Evolutionary conservation across 179 eudicot species (phyloP).

Genomic region (Heliamphora ciliata): DNA sequence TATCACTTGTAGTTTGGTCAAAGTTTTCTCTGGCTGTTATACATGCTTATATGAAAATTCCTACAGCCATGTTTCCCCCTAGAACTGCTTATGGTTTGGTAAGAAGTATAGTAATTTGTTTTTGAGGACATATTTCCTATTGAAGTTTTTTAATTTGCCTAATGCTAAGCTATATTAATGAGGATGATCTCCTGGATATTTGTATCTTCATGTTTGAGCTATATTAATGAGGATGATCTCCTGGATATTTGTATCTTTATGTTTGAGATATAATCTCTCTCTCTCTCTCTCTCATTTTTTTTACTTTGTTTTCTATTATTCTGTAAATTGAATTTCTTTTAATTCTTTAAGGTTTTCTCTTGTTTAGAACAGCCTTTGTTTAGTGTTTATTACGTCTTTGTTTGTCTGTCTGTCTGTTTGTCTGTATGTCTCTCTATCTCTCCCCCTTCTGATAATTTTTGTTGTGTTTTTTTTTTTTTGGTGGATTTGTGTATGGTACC

Average conservation of each 20-base stretch:
- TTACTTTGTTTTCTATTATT: not conserved
- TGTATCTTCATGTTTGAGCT: no score
- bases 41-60: not conserved
- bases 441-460: not conserved
- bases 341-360: not conserved
- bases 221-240: not conserved
- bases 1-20: not conserved
- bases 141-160: not conserved
- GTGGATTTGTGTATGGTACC: slow-evolving; percentile 16
- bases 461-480: not conserved
- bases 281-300: not conserved
- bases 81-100: not conserved
- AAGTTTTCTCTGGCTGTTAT: not conserved
- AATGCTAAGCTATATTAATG: not conserved
- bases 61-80: not conserved
- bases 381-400: not conserved
- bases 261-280: not conserved
- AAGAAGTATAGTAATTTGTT: not conserved
- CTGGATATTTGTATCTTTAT: not conserved
- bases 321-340: not conserved
- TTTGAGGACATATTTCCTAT: not conserved
- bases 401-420: not conserved
- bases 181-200: not conserved
- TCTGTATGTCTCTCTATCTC: not conserved
- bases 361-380: not conserved